Evolutionary conservation across 2,329 filamentous ascomycete species (phyloP).

Genomic region (Nakataea oryzae): DNA sequence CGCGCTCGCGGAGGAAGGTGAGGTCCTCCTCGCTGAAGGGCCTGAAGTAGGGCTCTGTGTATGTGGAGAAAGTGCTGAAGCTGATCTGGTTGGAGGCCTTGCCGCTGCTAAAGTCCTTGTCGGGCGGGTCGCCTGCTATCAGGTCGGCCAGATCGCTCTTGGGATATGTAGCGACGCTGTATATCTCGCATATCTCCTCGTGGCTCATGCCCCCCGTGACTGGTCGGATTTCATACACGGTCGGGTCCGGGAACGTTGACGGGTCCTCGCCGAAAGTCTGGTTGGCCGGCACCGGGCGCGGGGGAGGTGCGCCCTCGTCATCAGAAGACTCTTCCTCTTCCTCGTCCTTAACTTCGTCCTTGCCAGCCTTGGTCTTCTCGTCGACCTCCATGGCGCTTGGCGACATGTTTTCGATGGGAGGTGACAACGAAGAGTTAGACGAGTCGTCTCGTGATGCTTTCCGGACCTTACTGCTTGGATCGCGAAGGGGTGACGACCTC

Average conservation of each 20-base stretch:
- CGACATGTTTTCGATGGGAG: neutral
- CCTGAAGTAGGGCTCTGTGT: constrained; percentile 84
- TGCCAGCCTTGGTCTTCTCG: constrained; percentile 22
- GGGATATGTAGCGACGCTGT: constrained; percentile 78
- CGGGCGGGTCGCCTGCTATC: constrained; percentile 80
- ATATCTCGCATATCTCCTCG: constrained; percentile 80
- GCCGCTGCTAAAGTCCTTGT: constrained; percentile 89
- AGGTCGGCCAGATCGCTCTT: constrained; percentile 69
- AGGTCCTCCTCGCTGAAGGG: constrained; percentile 88
- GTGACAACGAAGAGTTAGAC: neutral
- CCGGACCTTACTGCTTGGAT: neutral
- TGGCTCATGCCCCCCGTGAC: constrained; percentile 66
- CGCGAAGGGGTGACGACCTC: constrained; percentile 2
- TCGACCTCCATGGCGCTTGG: constrained; percentile 32
- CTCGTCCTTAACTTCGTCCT: constrained; percentile 29
- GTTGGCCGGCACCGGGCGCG: constrained; percentile 59
- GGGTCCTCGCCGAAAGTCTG: constrained; percentile 91
- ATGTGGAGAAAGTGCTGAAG: constrained; percentile 85
- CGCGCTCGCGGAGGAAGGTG: constrained; percentile 81
- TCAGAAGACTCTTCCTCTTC: constrained; percentile 40
- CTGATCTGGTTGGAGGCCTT: constrained; percentile 93
- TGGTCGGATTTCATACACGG: constrained; percentile 82
- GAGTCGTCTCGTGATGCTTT: constrained; percentile 4
- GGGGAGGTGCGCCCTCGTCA: constrained; percentile 50
- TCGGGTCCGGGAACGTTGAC: constrained; percentile 82